Evolutionary conservation across 106 monocot species (phyloP), one percentile per base, ranked within the genome.

Genomic region (Chionographis japonica): DNA sequence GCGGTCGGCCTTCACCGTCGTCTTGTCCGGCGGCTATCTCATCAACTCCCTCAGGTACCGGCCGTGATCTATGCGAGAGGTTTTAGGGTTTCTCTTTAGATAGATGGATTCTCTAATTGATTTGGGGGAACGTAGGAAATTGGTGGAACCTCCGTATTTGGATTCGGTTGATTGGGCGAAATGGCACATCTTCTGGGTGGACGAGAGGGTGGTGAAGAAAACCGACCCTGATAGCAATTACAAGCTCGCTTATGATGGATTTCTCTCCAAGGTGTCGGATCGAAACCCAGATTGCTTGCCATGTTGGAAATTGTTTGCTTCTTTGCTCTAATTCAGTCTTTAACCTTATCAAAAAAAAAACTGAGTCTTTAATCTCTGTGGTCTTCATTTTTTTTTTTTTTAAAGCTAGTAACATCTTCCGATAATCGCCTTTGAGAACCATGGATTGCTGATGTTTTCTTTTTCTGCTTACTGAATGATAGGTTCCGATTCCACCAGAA

Each of bases 141-240:
- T 95, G 42, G 43, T 68, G 58, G 92, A 92, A 54, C 63, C 85
- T 4, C 92, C 95, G 4, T 95, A 86, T 49, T 56, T 76, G 60
- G 76, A 83, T 50, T 77, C 79, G 2, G 55, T 95, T 41, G 88
- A 92, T 15, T 95, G 92, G 91, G 58, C 61, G 35, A 95, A 86
- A 58, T 95, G 95, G 92, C 86, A 91, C 41, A 78, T 95, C 7
- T 95, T 95, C 72, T 95, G 95, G 95, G 95, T 84, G 4, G 95
- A 95, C 57, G 95, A 95, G 80, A 74, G 95, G 60, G 95, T 95
- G 4, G 92, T 95, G 54, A 77, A 67, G 15, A 92, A 92, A 86
- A 80, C 80, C 54, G 81, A 92, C 40, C 69, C 54, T 2, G 92
- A 95, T 56, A 95, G 95, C 78, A 92, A 92, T 50, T 95, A 92